phyloP scores from a whole-genome alignment of 352 stramenopile genomes.

The Globisporangium iwayamae region DNA sequence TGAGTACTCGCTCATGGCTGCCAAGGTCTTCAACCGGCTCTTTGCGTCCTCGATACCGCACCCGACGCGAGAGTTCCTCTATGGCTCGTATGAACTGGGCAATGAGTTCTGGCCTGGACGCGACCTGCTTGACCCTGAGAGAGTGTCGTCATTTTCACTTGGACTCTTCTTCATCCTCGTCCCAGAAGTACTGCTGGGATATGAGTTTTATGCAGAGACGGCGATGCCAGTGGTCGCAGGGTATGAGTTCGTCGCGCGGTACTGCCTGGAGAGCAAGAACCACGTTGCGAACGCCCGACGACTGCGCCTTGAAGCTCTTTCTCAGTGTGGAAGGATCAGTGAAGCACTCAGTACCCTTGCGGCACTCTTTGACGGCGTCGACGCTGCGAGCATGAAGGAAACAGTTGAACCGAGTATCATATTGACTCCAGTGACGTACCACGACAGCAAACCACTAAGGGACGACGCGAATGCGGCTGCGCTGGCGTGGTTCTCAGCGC shows the following conservation, averaged over 20 bases:
- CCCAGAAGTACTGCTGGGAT: slow-evolving; percentile 51
- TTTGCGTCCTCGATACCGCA: slow-evolving; percentile 61
- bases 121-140: slow-evolving; percentile 41
- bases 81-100: slow-evolving; percentile 49
- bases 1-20: slow-evolving; percentile 67
- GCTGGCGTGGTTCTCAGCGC: slow-evolving; percentile 30
- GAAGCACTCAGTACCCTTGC: slow-evolving; percentile 43
- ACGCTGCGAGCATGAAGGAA: not conserved
- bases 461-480: slow-evolving; percentile 30
- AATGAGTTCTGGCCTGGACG: slow-evolving; percentile 57
- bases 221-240: slow-evolving; percentile 54
- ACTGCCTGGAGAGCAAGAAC: slow-evolving; percentile 41
- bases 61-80: slow-evolving; percentile 52
- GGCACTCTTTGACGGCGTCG: slow-evolving; percentile 25
- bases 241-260: slow-evolving; percentile 47
- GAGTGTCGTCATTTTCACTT: slow-evolving; percentile 32
- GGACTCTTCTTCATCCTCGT: slow-evolving; percentile 36
- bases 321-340: slow-evolving; percentile 45
- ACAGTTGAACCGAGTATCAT: slow-evolving; percentile 1
- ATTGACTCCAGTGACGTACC: slow-evolving; percentile 22
- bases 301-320: slow-evolving; percentile 45
- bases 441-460: slow-evolving; percentile 36
- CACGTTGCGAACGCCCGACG: slow-evolving; percentile 50
- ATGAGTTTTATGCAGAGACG: slow-evolving; percentile 39
- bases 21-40: slow-evolving; percentile 50